Base-by-base conservation (phyloP, 805 yeast genomes). In the Metschnikowia similis region DNA sequence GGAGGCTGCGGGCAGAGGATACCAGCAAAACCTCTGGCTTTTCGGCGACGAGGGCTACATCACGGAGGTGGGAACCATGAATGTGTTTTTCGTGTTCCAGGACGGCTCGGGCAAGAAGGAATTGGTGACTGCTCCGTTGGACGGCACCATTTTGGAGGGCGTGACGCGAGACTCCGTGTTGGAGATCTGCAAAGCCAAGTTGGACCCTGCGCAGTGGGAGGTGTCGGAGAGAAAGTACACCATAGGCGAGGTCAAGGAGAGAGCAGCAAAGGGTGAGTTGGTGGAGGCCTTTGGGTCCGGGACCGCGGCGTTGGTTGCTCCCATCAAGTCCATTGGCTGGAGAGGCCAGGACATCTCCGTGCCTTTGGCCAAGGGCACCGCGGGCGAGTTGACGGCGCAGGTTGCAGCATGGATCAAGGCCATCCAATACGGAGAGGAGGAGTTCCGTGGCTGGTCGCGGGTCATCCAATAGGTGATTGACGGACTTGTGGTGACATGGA, bases 1-100 rank as follows among this genome's bases (percentile, higher is more conserved):
- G 60, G 85, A 88, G 72, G 97, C 98, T 46, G 96, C 96, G 49
- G 64, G 76, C 26, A 83, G 91, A 70, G 99, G 99, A 40, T 91
- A 83, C 76, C 96, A 89, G 69, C 98, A 94, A 74, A 92, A 92
- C 77, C 75, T 92, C 67, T 92, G 98, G 99, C 77, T 92, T 62
- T 92, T 92, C 62, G 97, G 97, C 54, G 89, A 87, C 50, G 92
- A 92, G 66, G 78, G 59, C n/a, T 68, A 82, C 68, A 82, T 92
- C 62, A 92, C 98, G 58, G 98, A 92, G 76, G 98, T 89, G 50
- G 99, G 99, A 58, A 90, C 98, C 51, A 94, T 92, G 98, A 92
- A 92, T 72, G 92, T 80, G 41, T 92, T 94, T 74, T 84, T 87
- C 62, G 97, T 83, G 32, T 89, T 92, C 77, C 74, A 85, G 69